These are phyloP conservation scores for Dendrobium nobile DNA, from an alignment of 106 monocot genomes.

Conservation along the genomic window DNA sequence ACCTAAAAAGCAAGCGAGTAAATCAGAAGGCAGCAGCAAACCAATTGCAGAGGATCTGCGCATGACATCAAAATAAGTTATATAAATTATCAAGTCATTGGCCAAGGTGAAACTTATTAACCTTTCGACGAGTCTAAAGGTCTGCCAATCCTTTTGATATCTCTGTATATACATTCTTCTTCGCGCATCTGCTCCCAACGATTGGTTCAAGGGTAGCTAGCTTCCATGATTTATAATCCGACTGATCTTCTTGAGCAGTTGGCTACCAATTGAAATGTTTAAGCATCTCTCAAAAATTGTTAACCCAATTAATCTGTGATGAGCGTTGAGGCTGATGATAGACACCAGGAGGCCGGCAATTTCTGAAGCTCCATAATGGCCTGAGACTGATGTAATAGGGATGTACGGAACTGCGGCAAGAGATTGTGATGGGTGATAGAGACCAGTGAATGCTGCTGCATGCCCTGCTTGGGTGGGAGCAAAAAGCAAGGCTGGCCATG, in stretches of 20 bases:
- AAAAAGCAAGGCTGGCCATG: conserved; percentile 69
- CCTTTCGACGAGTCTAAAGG: not conserved
- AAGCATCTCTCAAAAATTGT: conserved; percentile 34
- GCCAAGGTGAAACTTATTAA: not conserved
- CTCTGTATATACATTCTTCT: conserved; percentile 4
- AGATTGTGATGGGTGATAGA: conserved; percentile 59
- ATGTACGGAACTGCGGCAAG: conserved; percentile 35
- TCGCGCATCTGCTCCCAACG: not conserved
- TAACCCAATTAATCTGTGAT: conserved; percentile 56
- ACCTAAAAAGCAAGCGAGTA: no score
- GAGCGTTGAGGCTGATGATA: conserved; percentile 59
- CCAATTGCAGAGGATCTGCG: no score
- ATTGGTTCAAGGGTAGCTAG: no score
- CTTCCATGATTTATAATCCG: no score
- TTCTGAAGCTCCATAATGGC: conserved; percentile 44
- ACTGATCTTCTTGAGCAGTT: not conserved
- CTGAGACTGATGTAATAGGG: conserved; percentile 62
- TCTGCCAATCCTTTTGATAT: not conserved
- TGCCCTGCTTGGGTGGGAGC: conserved; percentile 46
- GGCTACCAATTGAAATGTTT: conserved; percentile 3
- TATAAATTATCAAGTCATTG: not conserved
- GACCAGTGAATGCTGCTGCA: conserved; percentile 29
- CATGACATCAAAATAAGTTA: not conserved
- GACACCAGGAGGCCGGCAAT: conserved; percentile 47
- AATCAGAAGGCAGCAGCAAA: no score